Conservation (phyloP, 2,329 filamentous ascomycete genomes). For the Ceratocystis ficicola region DNA sequence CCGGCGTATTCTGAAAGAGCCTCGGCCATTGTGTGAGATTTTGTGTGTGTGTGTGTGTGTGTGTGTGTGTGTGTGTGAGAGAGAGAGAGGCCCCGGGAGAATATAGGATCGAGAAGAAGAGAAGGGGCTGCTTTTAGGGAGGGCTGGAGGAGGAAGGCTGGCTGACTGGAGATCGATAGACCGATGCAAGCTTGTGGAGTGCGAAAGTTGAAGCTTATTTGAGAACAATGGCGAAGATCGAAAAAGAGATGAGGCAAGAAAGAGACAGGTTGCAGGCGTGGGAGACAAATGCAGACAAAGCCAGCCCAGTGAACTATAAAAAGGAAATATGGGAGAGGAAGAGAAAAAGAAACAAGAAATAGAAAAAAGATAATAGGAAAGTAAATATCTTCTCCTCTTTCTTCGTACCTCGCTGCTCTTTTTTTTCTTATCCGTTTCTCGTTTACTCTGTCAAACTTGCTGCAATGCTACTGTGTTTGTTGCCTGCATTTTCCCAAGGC, state of each 20-base stretch:
- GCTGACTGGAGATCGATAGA: background rate
- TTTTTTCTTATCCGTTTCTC: background rate
- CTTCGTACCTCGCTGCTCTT: background rate
- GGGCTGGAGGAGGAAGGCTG: background rate
- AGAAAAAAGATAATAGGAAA: background rate
- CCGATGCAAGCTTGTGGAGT: too few relatives aligned
- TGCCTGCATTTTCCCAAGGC: background rate
- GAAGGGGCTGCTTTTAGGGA: background rate
- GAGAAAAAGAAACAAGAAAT: background rate
- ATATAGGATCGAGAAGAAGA: background rate
- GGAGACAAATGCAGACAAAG: background rate
- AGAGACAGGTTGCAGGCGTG: background rate
- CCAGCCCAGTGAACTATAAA: background rate
- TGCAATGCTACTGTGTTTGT: background rate
- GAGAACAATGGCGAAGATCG: too few relatives aligned
- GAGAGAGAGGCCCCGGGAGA: background rate
- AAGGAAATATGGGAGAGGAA: background rate
- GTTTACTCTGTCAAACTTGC: background rate
- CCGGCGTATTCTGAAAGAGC: background rate
- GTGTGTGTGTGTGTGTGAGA: too few relatives aligned
- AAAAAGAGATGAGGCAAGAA: too few relatives aligned
- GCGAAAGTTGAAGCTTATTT: too few relatives aligned
- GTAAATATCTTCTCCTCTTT: background rate
- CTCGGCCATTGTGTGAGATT: background rate
- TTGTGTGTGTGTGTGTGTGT: too few relatives aligned